Conservation (phyloP, 1,284 basidiomycete species). For the Fistulinella staudtii region DNA sequence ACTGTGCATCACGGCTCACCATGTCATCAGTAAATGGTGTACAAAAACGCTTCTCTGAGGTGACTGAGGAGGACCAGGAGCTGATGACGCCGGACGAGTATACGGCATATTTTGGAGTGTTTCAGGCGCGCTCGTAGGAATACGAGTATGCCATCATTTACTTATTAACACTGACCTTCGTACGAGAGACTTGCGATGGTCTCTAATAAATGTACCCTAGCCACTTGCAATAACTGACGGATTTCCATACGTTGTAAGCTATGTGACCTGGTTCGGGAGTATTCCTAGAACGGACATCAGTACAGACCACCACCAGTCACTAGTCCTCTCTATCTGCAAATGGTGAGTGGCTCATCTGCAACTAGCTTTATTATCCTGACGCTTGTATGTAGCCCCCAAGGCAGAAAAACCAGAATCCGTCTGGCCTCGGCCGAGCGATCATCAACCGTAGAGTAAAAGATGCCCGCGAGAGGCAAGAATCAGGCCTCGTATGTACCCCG, state of each 20-base stretch:
- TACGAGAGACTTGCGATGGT: not conserved
- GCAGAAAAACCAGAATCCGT: constrained; percentile 50
- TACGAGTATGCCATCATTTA: not conserved
- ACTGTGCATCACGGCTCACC: not conserved
- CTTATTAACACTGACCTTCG: constrained; percentile 11
- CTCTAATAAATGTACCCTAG: constrained; percentile 21
- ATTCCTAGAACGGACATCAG: too few species aligned
- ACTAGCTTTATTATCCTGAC: too few species aligned
- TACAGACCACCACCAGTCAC: too few species aligned
- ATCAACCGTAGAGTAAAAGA: constrained; percentile 87
- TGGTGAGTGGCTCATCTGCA: too few species aligned
- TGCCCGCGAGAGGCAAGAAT: constrained; percentile 66
- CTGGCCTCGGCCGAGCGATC: constrained; percentile 86
- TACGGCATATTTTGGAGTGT: constrained; percentile 68
- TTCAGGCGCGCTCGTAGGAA: constrained; percentile 39
- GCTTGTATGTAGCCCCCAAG: constrained; percentile 20
- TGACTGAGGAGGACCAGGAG: constrained; percentile 80
- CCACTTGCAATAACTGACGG: not conserved
- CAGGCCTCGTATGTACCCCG: constrained; percentile 61
- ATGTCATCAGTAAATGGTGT: constrained; percentile 58
- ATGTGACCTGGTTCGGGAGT: too few species aligned
- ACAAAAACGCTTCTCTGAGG: constrained; percentile 61
- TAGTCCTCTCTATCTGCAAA: not conserved
- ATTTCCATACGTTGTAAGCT: not conserved
- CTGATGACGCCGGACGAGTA: constrained; percentile 84